phyloP scores from a whole-genome alignment of 169 alveolate genomes.

The Plasmodium chabaudi region DNA sequence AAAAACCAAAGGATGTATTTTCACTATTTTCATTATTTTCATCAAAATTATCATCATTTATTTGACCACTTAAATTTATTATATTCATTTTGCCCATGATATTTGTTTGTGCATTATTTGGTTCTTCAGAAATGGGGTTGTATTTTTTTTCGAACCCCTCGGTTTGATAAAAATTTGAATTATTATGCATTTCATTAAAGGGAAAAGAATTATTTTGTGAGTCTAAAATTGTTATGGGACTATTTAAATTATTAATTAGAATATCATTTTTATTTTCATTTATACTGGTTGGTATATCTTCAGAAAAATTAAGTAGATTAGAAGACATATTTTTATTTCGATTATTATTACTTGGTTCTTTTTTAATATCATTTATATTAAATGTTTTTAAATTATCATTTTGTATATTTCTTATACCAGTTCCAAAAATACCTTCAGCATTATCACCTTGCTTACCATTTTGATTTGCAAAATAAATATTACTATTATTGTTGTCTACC shows the following conservation, averaged over 20 bases:
- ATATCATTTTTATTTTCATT: too few species aligned
- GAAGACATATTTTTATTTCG: too few species aligned
- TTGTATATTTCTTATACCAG: neutral
- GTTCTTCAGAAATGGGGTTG: neutral
- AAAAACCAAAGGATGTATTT: slow-evolving; percentile 35
- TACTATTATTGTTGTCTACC: too few species aligned
- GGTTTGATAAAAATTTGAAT: too few species aligned
- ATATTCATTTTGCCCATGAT: slow-evolving; percentile 64
- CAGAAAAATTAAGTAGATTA: too few species aligned
- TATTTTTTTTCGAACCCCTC: neutral
- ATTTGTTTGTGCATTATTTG: neutral
- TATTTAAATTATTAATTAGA: neutral
- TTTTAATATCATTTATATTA: slow-evolving; percentile 39
- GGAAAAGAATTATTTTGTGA: neutral
- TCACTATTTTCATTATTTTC: slow-evolving; percentile 5
- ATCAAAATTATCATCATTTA: slow-evolving; percentile 5
- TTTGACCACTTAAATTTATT: slow-evolving; percentile 23
- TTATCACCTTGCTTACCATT: slow-evolving; percentile 11
- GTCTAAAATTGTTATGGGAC: neutral
- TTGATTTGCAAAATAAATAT: neutral
- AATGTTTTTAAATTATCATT: slow-evolving; percentile 30
- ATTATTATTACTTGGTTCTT: neutral
- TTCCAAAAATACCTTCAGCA: slow-evolving; percentile 16
- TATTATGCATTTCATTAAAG: too few species aligned
- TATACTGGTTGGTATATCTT: too few species aligned